Conservation (phyloP, 208 protist species). For the Crithidia bombi region DNA sequence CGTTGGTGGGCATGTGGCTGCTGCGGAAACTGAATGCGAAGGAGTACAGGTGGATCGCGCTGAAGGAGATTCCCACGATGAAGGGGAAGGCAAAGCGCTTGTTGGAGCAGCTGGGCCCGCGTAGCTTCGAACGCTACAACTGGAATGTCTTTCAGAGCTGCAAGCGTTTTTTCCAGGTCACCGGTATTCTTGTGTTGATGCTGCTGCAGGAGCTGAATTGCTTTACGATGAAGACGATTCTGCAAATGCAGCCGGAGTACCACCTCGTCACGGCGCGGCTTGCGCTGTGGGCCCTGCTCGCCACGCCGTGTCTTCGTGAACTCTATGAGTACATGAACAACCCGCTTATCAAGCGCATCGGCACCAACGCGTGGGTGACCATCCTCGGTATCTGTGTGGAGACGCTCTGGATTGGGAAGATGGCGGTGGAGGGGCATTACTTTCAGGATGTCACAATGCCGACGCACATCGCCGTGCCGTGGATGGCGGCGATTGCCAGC, state of each 20-base stretch:
- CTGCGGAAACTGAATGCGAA: slow-evolving; percentile 73
- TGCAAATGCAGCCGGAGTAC: slow-evolving; percentile 91
- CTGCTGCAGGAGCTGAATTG: slow-evolving; percentile 94
- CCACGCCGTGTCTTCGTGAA: slow-evolving; percentile 89
- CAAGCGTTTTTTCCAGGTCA: slow-evolving; percentile 75
- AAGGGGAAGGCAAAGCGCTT: slow-evolving; percentile 71
- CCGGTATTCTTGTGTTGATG: slow-evolving; percentile 73
- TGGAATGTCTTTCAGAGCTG: slow-evolving; percentile 90
- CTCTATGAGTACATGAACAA: slow-evolving; percentile 93
- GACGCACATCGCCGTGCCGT: slow-evolving; percentile 70
- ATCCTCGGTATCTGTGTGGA: slow-evolving; percentile 79
- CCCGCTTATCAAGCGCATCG: slow-evolving; percentile 76
- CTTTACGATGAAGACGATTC: slow-evolving; percentile 96
- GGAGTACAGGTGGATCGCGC: slow-evolving; percentile 80
- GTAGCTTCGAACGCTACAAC: slow-evolving; percentile 83
- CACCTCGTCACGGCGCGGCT: slow-evolving; percentile 90
- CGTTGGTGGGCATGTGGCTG: slow-evolving; percentile 86
- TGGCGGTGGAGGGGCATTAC: slow-evolving; percentile 76
- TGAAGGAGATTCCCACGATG: slow-evolving; percentile 63
- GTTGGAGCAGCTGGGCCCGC: slow-evolving; percentile 84
- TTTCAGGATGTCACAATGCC: slow-evolving; percentile 73
- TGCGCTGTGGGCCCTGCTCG: slow-evolving; percentile 85
- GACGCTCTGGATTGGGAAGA: slow-evolving; percentile 72
- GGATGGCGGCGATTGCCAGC: slow-evolving; percentile 54
- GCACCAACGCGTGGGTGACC: slow-evolving; percentile 90